A percentile compares a stretch with the other conserved stretches of the same genome.
These are phyloP conservation scores for Xylariomycetidae sp. DNA, from an alignment of 2,329 filamentous ascomycete species.

Conservation along the genomic window DNA sequence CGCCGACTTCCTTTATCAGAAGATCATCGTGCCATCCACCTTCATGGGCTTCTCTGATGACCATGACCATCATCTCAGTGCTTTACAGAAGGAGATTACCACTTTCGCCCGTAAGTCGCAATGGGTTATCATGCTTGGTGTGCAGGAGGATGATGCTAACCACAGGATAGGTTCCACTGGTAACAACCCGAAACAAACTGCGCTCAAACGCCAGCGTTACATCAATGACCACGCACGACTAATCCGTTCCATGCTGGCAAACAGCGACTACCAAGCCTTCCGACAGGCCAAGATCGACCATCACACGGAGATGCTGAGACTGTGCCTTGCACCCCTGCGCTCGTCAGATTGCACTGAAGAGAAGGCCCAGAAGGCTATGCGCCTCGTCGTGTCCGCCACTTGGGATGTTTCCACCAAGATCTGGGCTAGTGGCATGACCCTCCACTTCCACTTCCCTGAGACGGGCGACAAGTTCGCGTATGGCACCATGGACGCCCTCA, in stretches of 20 bases:
- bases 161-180: too few species aligned
- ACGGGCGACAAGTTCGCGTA: conserved; percentile 20
- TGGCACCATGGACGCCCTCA: conserved; percentile 24
- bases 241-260: conserved; percentile 16
- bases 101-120: conserved; percentile 11
- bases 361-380: conserved; percentile 12
- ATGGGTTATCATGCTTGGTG: too few species aligned
- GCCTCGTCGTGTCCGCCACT: conserved; percentile 18
- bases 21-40: conserved; percentile 21
- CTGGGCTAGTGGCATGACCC: conserved; percentile 25
- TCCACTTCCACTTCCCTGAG: conserved; percentile 27
- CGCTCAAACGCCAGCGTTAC: conserved; percentile 17
- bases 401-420: conserved; percentile 24
- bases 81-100: conserved; percentile 20
- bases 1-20: conserved; percentile 26
- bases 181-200: too few species aligned
- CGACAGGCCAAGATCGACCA: conserved; percentile 13
- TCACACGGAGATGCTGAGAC: conserved; percentile 17
- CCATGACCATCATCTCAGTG: conserved; percentile 22
- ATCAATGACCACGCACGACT: conserved; percentile 27
- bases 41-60: conserved; percentile 23
- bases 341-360: conserved; percentile 11
- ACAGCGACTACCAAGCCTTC: conserved; percentile 10
- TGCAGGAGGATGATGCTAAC: too few species aligned
- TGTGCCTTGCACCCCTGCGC: conserved; percentile 22